Evolutionary conservation across 164 flowering plant species (phyloP).

Genomic region (Vitis rupestris): DNA sequence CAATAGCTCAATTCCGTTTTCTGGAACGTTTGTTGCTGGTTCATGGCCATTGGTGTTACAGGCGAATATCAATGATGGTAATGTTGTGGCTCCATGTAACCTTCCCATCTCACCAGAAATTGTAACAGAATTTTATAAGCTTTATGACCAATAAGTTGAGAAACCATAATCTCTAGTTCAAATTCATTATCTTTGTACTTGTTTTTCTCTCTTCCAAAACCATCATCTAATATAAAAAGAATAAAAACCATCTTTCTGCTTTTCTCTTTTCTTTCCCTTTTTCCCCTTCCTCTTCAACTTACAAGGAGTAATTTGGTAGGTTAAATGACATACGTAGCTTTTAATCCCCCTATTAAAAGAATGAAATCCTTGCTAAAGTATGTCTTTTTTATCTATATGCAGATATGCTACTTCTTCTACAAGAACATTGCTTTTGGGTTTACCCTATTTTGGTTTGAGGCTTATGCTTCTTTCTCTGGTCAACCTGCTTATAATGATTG

Average conservation of each 20-base stretch:
- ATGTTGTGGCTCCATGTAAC: neutral
- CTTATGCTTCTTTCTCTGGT: slow-evolving; percentile 84
- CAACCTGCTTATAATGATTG: slow-evolving; percentile 85
- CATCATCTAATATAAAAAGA: too few relatives aligned
- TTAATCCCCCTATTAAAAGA: too few relatives aligned
- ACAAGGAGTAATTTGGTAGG: too few relatives aligned
- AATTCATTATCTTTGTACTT: neutral
- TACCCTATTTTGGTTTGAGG: slow-evolving; percentile 80
- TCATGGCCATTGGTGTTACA: slow-evolving; percentile 94
- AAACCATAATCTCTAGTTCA: neutral
- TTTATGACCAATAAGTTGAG: neutral
- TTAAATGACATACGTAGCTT: too few relatives aligned
- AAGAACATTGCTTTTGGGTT: slow-evolving; percentile 82
- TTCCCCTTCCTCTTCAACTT: too few relatives aligned
- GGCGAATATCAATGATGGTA: slow-evolving; percentile 87
- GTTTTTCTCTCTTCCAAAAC: too few relatives aligned
- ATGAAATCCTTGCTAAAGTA: too few relatives aligned
- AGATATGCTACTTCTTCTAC: slow-evolving; percentile 38
- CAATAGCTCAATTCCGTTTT: slow-evolving; percentile 81
- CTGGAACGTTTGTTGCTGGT: slow-evolving; percentile 77
- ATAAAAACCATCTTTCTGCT: too few relatives aligned
- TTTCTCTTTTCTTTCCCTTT: too few relatives aligned
- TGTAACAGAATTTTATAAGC: neutral
- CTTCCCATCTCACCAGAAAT: neutral
- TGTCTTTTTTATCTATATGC: too few relatives aligned